Percentiles rank a stretch among this genome's conserved stretches.
These are phyloP conservation scores for Mucor saturninus DNA, from an alignment of 371 early-diverging fungal genomes.

Conservation along the genomic window DNA sequence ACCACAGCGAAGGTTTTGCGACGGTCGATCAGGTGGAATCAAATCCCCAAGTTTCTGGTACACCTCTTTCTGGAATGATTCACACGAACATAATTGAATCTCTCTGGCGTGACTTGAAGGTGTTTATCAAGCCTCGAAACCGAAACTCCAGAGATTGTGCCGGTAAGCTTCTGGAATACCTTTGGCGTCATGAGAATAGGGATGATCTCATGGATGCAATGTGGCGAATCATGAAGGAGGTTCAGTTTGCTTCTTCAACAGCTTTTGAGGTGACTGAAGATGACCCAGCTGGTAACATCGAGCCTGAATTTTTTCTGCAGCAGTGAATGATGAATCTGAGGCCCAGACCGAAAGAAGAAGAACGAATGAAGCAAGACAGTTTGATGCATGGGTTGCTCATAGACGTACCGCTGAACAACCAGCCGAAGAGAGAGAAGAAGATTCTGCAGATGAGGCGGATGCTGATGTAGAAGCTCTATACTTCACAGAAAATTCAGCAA, in stretches of 20 bases:
- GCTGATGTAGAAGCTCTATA: no score
- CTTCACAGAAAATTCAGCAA: no score
- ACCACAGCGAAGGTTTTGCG: not conserved
- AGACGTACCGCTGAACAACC: no score
- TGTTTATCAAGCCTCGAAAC: not conserved
- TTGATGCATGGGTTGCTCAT: no score
- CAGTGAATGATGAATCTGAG: no score
- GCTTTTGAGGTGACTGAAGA: no score
- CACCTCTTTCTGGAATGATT: not conserved
- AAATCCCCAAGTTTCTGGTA: not conserved
- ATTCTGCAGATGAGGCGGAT: no score
- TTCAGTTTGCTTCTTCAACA: not conserved
- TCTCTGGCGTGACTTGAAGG: not conserved
- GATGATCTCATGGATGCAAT: not conserved
- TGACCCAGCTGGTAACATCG: no score
- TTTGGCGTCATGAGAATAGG: not conserved
- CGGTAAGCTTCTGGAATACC: not conserved
- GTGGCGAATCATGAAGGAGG: not conserved
- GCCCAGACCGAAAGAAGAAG: no score
- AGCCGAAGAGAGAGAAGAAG: no score
- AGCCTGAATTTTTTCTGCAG: no score
- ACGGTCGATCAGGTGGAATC: not conserved
- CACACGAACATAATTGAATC: conserved; percentile 7
- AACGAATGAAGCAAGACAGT: no score
- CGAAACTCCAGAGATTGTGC: not conserved